Percentiles rank a stretch among this genome's conserved stretches.
Evolutionary conservation across 306 rosid genomes (phyloP).

Genomic region (Datisca glomerata): DNA sequence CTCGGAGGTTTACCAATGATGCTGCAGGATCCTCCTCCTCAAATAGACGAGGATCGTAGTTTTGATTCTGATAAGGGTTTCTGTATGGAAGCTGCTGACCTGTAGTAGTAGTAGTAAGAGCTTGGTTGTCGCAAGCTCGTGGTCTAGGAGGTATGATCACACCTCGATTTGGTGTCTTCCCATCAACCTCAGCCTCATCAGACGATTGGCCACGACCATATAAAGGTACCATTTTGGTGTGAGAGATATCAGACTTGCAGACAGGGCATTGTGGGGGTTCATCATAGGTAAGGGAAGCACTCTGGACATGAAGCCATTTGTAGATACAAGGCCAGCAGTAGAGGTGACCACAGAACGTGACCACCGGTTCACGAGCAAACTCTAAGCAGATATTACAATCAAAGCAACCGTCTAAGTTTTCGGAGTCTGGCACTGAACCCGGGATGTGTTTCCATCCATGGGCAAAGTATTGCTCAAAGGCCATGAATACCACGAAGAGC

Average conservation of each 20-base stretch:
- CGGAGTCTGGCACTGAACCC: constrained; percentile 25
- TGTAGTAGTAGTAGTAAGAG: constrained; percentile 8
- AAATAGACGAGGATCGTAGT: constrained; percentile 20
- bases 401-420: constrained; percentile 32
- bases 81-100: constrained; percentile 56
- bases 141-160: constrained; percentile 66
- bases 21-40: constrained; percentile 30
- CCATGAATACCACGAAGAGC: constrained; percentile 41
- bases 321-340: constrained; percentile 98
- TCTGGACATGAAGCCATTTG: constrained; percentile 82
- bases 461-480: constrained; percentile 35
- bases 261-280: constrained; percentile 91
- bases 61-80: constrained; percentile 43
- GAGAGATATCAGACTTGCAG: constrained; percentile 75
- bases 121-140: constrained; percentile 37
- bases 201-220: constrained; percentile 55
- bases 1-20: constrained; percentile 29
- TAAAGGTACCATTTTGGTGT: constrained; percentile 73
- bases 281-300: constrained; percentile 49
- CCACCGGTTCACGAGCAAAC: constrained; percentile 60
- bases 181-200: constrained; percentile 6
- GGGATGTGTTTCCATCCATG: constrained; percentile 37
- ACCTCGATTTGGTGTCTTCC: constrained; percentile 15
- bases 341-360: constrained; percentile 90
- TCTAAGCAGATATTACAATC: constrained; percentile 94